These are phyloP conservation scores for Fermentozyma sake DNA, from an alignment of 1,139 yeast species.

Conservation along the genomic window DNA sequence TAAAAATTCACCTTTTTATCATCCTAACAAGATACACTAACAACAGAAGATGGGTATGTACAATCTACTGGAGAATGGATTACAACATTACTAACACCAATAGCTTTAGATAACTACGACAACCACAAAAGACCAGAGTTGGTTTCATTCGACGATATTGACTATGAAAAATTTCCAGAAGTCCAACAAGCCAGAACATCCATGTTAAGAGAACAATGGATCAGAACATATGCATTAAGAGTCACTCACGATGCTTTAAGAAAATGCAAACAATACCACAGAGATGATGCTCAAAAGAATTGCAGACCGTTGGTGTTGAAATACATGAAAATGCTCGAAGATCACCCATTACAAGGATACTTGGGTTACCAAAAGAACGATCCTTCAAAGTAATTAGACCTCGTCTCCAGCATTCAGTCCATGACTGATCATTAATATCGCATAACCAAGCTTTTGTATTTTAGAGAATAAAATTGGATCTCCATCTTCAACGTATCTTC, in stretches of 20 bases:
- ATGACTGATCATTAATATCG: too few relatives aligned
- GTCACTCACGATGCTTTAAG: constrained; percentile 71
- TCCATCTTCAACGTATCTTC: too few relatives aligned
- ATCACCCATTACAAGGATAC: constrained; percentile 64
- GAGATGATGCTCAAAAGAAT: constrained; percentile 72
- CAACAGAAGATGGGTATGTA: constrained; percentile 17
- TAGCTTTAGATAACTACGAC: constrained; percentile 36
- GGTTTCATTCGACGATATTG: constrained; percentile 81
- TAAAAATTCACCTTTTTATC: too few relatives aligned
- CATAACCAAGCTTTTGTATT: too few relatives aligned
- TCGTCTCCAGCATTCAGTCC: too few relatives aligned
- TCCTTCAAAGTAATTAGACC: constrained; percentile 64
- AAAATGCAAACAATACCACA: constrained; percentile 72
- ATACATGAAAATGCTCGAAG: constrained; percentile 72
- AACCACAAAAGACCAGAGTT: constrained; percentile 65
- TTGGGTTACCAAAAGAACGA: constrained; percentile 84
- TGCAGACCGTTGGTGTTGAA: constrained; percentile 60
- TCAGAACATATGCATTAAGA: constrained; percentile 64
- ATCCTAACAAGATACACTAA: too few relatives aligned
- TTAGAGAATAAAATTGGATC: too few relatives aligned
- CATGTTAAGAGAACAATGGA: constrained; percentile 76
- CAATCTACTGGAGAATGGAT: too few relatives aligned
- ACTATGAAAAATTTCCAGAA: constrained; percentile 62
- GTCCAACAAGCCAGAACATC: constrained; percentile 73
- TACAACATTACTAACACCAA: constrained; percentile 13